Evolutionary conservation across 805 yeast genomes (phyloP).

Genomic region (Wickerhamiella shivajii): DNA sequence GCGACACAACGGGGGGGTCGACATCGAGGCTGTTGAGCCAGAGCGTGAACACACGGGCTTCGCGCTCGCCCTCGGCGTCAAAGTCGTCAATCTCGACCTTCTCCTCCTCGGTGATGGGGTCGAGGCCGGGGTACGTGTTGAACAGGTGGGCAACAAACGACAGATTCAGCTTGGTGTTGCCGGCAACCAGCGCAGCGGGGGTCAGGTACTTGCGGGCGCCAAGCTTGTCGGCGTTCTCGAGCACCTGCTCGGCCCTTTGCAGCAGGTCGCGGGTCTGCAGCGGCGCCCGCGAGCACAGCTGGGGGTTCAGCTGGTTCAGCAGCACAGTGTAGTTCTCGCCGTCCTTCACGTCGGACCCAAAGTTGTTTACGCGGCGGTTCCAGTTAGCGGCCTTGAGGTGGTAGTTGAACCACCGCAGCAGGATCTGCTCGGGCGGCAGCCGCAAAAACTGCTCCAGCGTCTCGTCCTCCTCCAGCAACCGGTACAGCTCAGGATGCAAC

Average conservation of each 20-base stretch:
- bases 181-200: slow-evolving; percentile 82
- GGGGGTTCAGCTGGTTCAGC: slow-evolving; percentile 77
- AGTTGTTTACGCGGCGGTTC: slow-evolving; percentile 72
- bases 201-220: slow-evolving; percentile 91
- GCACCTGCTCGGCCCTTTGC: slow-evolving; percentile 74
- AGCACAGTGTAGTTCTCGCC: slow-evolving; percentile 91
- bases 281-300: slow-evolving; percentile 67
- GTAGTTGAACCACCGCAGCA: slow-evolving; percentile 93
- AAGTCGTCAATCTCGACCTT: slow-evolving; percentile 92
- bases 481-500: slow-evolving; percentile 88
- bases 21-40: slow-evolving; percentile 97
- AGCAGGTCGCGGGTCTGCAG: slow-evolving; percentile 61
- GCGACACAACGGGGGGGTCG: slow-evolving; percentile 79
- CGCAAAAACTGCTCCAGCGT: slow-evolving; percentile 93
- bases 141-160: slow-evolving; percentile 96
- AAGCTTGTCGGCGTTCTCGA: slow-evolving; percentile 75
- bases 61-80: slow-evolving; percentile 99
- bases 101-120: slow-evolving; percentile 83
- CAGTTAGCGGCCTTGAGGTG: slow-evolving; percentile 89
- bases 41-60: slow-evolving; percentile 93
- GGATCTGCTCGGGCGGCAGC: slow-evolving; percentile 92
- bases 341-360: slow-evolving; percentile 76
- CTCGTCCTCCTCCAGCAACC: slow-evolving; percentile 90
- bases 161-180: slow-evolving; percentile 89
- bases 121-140: slow-evolving; percentile 93